A percentile compares a stretch with the other conserved stretches of the same genome.
These are phyloP conservation scores for Cucumis sativus DNA, from an alignment of 306 rosid genomes.

Conservation along the genomic window Cucumber_9930_V3 NC_026660.2:9386001-9386500, in stretches of 20 bases:
- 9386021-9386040: neutral
- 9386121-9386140: neutral
- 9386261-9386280: constrained; percentile 40
- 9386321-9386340: constrained; percentile 35
- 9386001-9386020: neutral
- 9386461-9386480: neutral
- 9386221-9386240: constrained; percentile 53
- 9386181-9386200: neutral
- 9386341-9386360: constrained; percentile 13
- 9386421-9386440: neutral
- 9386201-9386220: constrained; percentile 39
- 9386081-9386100: neutral
- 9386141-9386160: neutral
- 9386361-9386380: neutral
- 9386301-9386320: constrained; percentile 16
- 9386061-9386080: neutral
- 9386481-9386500: neutral
- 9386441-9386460: neutral
- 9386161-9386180: neutral
- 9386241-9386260: constrained; percentile 39
- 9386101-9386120: neutral
- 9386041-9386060: neutral
- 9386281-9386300: constrained; percentile 21
- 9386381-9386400: neutral
- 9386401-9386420: neutral